Evolutionary conservation across 768 basidiomycete species (phyloP), one percentile per base, ranked within the genome.

Genomic region (Kwoniella sp.): DNA sequence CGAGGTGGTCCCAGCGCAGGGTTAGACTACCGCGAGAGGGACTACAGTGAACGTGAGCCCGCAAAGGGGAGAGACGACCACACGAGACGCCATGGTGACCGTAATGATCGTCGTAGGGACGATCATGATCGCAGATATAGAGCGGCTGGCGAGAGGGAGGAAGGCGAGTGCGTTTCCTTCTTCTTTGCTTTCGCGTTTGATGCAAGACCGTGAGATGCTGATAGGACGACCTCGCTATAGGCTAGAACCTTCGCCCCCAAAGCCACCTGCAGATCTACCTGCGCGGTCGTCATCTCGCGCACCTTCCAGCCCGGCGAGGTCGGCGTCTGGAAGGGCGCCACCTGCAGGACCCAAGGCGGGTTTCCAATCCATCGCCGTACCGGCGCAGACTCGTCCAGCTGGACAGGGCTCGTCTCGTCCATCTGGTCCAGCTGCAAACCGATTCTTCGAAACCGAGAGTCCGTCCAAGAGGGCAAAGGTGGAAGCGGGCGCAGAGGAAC

Each of bases 71-170:
- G 48, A 48, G 62, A 46, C 22, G 33, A 49, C 38, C 39, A 61
- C 36, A 12, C 39, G 25, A 49, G 61, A 57, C 57, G 55, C 37
- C 52, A 67, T 57, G 58, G 56, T 60, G 61, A 62, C 57, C 59
- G 62, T 31, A 40, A 38, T 62, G 55, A 50, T 62, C 47, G 50
- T 46, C 37, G 40, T 49, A 61, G 56, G 49, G 33, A 54, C 55
- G 59, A 56, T 49, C 43, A 53, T 52, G 39, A 46, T 57, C 34
- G 48, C 9, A 17, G 80, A 80, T 81, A 82, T 11, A 87, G 28
- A 41, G 15, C 22, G 31, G 29, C 88, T 60, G 85, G 76, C 71
- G 90, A 92, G 80, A 89, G 87, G 79, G 90, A 93, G 89, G 92
- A 76, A 86, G 90, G 90, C 45, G 57, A 45, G 49, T 51, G 50